Conservation (phyloP, 2,329 filamentous ascomycete species). For the Phialophora verrucosa region DNA sequence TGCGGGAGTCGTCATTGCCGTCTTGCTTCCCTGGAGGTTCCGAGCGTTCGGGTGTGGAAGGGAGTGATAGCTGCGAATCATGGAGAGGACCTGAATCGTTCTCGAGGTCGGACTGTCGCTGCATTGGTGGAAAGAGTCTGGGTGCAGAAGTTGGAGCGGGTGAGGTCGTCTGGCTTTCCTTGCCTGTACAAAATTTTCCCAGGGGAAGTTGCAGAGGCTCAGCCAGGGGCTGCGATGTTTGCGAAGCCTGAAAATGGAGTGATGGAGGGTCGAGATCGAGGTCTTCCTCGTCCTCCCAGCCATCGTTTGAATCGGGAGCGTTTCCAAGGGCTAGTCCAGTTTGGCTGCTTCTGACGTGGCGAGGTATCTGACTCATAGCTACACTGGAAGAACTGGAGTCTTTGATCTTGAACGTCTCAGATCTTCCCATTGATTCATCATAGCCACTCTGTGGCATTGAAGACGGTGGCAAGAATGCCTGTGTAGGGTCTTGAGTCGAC, state of each 20-base stretch:
- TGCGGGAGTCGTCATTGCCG: neutral
- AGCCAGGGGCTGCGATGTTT: slow-evolving; percentile 1
- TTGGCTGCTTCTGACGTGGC: slow-evolving; percentile 21
- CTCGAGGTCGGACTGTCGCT: neutral
- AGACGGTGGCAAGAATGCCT: slow-evolving; percentile 31
- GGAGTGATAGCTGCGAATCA: neutral
- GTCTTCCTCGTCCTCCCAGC: slow-evolving; percentile 33
- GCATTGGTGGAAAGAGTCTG: neutral
- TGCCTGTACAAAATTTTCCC: neutral
- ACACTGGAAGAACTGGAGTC: slow-evolving; percentile 37
- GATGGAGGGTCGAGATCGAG: slow-evolving; percentile 33
- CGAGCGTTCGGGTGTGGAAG: neutral
- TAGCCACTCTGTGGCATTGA: slow-evolving; percentile 24
- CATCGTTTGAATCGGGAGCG: slow-evolving; percentile 20
- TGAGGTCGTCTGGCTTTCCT: neutral
- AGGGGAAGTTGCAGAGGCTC: neutral
- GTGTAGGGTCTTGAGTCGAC: slow-evolving; percentile 40
- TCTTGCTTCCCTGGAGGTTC: neutral
- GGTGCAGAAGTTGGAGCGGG: neutral
- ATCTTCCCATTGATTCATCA: slow-evolving; percentile 1
- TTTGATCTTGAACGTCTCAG: slow-evolving; percentile 37
- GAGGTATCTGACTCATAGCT: slow-evolving; percentile 34
- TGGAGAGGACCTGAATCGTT: neutral
- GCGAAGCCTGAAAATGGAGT: neutral
- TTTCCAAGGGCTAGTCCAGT: slow-evolving; percentile 21